Conservation (phyloP, 1,284 basidiomycete genomes). For the Boletus putidus region DNA sequence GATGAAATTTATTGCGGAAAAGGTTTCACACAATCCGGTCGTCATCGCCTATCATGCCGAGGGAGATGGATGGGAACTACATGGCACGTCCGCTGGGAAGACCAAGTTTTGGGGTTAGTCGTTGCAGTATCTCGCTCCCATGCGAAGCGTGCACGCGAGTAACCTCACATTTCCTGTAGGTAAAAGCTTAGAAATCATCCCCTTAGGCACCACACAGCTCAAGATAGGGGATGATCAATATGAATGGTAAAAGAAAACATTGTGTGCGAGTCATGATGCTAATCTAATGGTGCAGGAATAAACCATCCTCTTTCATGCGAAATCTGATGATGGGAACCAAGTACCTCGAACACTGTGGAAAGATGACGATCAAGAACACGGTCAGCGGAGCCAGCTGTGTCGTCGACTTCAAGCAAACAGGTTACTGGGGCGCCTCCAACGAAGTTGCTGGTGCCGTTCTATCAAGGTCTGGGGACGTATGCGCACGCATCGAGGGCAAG, state of each 20-base stretch:
- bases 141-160: conserved; percentile 18
- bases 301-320: conserved; percentile 84
- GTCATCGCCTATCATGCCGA: conserved; percentile 84
- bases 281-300: conserved; percentile 54
- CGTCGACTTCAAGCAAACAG: conserved; percentile 81
- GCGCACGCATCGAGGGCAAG: conserved; percentile 72
- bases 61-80: conserved; percentile 73
- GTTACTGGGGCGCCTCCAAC: conserved; percentile 80
- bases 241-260: conserved; percentile 54
- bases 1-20: conserved; percentile 83
- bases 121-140: conserved; percentile 15
- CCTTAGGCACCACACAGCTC: conserved; percentile 66
- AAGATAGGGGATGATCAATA: conserved; percentile 65
- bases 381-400: conserved; percentile 57
- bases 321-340: conserved; percentile 90
- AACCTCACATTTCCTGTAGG: conserved; percentile 46
- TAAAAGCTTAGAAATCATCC: conserved; percentile 82
- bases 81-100: conserved; percentile 70
- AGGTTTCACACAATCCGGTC: conserved; percentile 84
- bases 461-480: conserved; percentile 52
- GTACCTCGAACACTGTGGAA: conserved; percentile 81
- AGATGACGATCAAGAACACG: conserved; percentile 70
- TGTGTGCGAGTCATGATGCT: not conserved
- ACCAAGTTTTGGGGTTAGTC: conserved; percentile 87
- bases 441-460: conserved; percentile 65